Conservation (phyloP, 2,329 filamentous ascomycete species). For the Neofusicoccum cordaticola region DNA sequence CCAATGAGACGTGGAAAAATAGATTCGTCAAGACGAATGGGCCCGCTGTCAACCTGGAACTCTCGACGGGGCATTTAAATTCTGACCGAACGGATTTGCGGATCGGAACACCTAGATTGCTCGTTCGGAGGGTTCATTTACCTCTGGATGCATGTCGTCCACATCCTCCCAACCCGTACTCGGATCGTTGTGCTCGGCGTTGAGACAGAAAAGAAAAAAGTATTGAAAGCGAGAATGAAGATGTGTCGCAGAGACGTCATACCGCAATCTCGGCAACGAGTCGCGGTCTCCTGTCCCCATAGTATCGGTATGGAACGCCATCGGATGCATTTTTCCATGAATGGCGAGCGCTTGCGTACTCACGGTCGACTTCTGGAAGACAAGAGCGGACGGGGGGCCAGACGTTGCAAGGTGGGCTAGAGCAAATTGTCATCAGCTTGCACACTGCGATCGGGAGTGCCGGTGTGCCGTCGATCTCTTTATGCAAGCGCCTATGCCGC, state of each 20-base stretch:
- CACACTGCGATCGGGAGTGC: background rate
- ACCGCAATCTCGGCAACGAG: constrained; percentile 14
- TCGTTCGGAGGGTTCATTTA: background rate
- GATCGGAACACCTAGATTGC: background rate
- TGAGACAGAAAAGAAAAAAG: background rate
- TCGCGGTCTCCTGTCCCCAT: background rate
- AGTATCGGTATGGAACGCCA: background rate
- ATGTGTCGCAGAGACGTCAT: constrained; percentile 11
- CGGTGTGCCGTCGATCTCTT: constrained; percentile 13
- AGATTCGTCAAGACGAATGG: background rate
- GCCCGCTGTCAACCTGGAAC: background rate
- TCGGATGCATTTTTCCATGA: constrained; percentile 5
- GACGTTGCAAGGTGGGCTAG: constrained; percentile 9
- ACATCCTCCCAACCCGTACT: background rate
- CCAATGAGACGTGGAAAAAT: background rate
- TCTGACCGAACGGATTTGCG: background rate
- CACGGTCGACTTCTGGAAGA: background rate
- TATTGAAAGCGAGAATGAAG: constrained; percentile 7
- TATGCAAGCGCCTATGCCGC: constrained; percentile 15
- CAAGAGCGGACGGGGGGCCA: background rate
- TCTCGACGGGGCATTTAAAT: background rate
- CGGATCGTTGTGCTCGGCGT: background rate
- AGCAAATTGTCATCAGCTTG: constrained; percentile 17
- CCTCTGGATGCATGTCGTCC: background rate
- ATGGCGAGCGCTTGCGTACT: constrained; percentile 4